These are phyloP conservation scores for Lecanoromycetidae sp. DNA, from an alignment of 2,329 filamentous ascomycete species.

Conservation along the genomic window DNA sequence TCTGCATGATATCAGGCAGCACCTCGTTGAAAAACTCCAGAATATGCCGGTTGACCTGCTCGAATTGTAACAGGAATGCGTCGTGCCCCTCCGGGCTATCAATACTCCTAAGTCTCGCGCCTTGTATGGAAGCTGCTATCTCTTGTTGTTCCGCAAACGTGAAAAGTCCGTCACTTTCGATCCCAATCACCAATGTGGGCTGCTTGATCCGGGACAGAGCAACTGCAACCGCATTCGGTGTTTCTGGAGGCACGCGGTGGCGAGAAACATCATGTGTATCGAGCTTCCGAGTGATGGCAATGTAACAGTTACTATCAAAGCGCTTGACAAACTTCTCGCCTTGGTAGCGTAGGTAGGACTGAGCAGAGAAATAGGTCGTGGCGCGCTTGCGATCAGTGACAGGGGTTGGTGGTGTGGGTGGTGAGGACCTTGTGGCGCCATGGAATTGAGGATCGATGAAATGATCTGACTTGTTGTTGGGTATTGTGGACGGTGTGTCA, in stretches of 20 bases:
- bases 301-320: slow-evolving; percentile 98
- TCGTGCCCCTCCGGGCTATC: slow-evolving; percentile 93
- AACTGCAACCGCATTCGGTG: slow-evolving; percentile 46
- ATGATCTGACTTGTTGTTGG: slow-evolving; percentile 24
- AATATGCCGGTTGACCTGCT: slow-evolving; percentile 86
- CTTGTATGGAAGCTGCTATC: slow-evolving; percentile 66
- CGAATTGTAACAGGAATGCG: slow-evolving; percentile 90
- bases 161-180: slow-evolving; percentile 90
- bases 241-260: slow-evolving; percentile 43
- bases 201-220: slow-evolving; percentile 76
- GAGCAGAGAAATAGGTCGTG: slow-evolving; percentile 91
- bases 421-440: slow-evolving; percentile 45
- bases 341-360: slow-evolving; percentile 95
- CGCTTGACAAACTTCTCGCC: slow-evolving; percentile 92
- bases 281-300: slow-evolving; percentile 93
- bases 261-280: slow-evolving; percentile 93
- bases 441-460: slow-evolving; percentile 58
- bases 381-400: slow-evolving; percentile 31
- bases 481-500: slow-evolving; percentile 15
- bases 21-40: slow-evolving; percentile 71
- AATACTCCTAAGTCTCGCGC: slow-evolving; percentile 70
- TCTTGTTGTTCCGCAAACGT: slow-evolving; percentile 96
- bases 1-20: slow-evolving; percentile 76
- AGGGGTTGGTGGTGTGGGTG: slow-evolving; percentile 28
- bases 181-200: slow-evolving; percentile 81